Base-by-base conservation (phyloP, 2,329 filamentous ascomycete genomes). In the Orbilia quercus region DNA sequence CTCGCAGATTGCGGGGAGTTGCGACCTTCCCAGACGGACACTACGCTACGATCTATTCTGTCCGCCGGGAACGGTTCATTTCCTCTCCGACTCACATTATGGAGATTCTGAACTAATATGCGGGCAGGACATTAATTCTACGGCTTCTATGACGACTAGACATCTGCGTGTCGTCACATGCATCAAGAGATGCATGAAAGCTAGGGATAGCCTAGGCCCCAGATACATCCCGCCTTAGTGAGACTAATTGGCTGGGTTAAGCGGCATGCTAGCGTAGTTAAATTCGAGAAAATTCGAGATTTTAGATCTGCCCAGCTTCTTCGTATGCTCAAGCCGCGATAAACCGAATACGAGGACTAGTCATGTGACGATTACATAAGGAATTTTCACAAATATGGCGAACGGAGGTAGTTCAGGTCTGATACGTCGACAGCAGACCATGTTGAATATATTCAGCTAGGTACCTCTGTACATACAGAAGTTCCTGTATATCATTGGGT, bases 1-100 rank as follows among this genome's bases (percentile, higher is more conserved):
- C 7, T 38, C 18, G 16, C 50, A 28, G 28, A 34, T 9, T 51
- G 48, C 25, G 50, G 50, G 34, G 31, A 54, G 23, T 38, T 54
- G 50, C 28, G 50, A 54, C 36, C 54, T 59, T 53, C 60, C 40
- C 12, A 57, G 36, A 44, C 38, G 14, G 53, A 44, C 25, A 18
- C 48, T 20, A 22, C 18, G 7, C 44, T 42, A 6, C 1, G 7
- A 1, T 18, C 18, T 45, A 42, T 59, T 51, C 45, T 23, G 48
- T 45, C 63, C 53, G 63, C 63, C 63, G 63, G 63, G 53, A n/a
- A 67, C 53, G 62, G 62, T 40, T 9, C 16, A 47, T 67, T 67
- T 59, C 34, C 12, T 36, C 16, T 31, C 63, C 53, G 63, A 66
- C 23, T 5, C 18, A 47, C n/a, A n/a, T n/a, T n/a, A n/a, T n/a